Evolutionary conservation across 345 rosid species (phyloP), one percentile per base, ranked within the genome.

Genomic region (Dovyalis caffra): DNA sequence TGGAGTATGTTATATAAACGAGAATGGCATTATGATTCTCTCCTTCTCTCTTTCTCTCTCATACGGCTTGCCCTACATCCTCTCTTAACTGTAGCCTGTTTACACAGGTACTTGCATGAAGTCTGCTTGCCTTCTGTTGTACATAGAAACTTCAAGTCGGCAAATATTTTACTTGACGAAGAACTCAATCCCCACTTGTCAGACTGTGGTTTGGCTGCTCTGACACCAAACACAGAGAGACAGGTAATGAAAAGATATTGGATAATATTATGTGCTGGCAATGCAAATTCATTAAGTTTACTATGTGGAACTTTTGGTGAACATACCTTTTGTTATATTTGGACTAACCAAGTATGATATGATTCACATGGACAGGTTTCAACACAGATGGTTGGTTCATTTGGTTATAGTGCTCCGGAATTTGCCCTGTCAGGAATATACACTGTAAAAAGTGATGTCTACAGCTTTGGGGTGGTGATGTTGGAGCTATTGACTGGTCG

Each of bases 381-480:
- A 43, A 87, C 98, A 5, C 94, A 92, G 85, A 83, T 96, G 92
- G 92, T 93, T 79, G 99, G 97, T 74, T 90, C 98, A 58, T 96
- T 96, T 76, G 99, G 98, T 78, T 96, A 96, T 70, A 96, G 99
- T 45, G 97, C 99, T 56, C 99, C 99, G 6, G 98, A 96, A 85
- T 96, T 93, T 86, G 98, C 92, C 35, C 79, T 96, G 86, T 96
- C 99, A 0, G 99, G 99, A 76, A 79, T 93, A 43, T 96, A 96
- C 73, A 96, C 98, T 1, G 98, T 91, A 23, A 92, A 93, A 86
- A 96, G 99, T 72, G 99, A 96, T 64, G 99, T 96, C 9, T 96
- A 96, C 86, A 96, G 98, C 75, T 96, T 96, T 66, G 99, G 99
- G 63, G 99, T 96, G 62, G 99, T 92, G 62, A 96, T 93, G 99